Base-by-base conservation (phyloP, 139 green algal species). In the Raphidocelis subcapitata region DNA sequence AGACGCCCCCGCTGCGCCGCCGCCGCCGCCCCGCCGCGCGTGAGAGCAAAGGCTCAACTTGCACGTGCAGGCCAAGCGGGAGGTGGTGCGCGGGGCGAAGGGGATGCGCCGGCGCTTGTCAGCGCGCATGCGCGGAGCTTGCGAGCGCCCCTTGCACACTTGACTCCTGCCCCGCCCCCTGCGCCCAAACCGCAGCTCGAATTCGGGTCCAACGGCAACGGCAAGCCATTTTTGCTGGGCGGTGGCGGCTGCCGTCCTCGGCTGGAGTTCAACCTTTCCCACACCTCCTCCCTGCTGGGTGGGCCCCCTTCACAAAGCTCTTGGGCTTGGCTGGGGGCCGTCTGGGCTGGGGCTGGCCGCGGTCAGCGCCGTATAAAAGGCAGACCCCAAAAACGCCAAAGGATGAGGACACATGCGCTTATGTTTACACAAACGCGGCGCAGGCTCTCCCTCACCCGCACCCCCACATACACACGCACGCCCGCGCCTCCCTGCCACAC, bases 261-360 rank as follows among this genome's bases (percentile, higher is more conserved):
- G 21, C 68, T 91, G 56, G 69, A 82, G 59, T 91, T 91, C 82
- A 91, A 90, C 76, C 70, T 91, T 32, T 81, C 81, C 20, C 86
- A 91, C 66, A 90, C 85, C 20, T 5, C 41, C 15, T 57, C 70
- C 2, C 57, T 90, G 28, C 62, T 90, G 21, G 86, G 86, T 77
- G 47, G 26, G 73, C n/a, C n/a, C n/a, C n/a, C n/a, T n/a, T n/a
- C n/a, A n/a, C n/a, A n/a, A n/a, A n/a, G n/a, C n/a, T n/a, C n/a
- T n/a, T n/a, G n/a, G n/a, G n/a, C n/a, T n/a, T n/a, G n/a, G n/a
- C n/a, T n/a, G n/a, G n/a, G n/a, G n/a, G n/a, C n/a, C n/a, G n/a
- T n/a, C n/a, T n/a, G n/a, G n/a, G n/a, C n/a, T n/a, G n/a, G n/a
- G n/a, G n/a, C n/a, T n/a, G n/a, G n/a, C n/a, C n/a, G n/a, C n/a